A percentile compares a stretch with the other conserved stretches of the same genome.
Evolutionary conservation across 2,329 filamentous ascomycete genomes (phyloP).

Genomic region (Fusarium sp.): DNA sequence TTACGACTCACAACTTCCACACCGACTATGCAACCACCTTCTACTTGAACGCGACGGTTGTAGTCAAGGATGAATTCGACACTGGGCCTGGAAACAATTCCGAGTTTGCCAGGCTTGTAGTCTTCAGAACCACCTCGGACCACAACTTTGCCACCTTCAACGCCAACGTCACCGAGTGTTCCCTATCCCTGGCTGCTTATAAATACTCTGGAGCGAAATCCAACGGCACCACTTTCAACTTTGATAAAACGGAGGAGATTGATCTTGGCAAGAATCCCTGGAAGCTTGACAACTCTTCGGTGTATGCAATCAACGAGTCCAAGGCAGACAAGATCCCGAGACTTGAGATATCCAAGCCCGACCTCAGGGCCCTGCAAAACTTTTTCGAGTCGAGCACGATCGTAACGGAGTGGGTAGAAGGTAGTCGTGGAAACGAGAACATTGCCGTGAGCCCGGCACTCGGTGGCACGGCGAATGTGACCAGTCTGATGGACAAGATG

Average conservation of each 20-base stretch:
- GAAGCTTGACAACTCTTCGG: background rate
- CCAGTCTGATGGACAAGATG: conserved; percentile 11
- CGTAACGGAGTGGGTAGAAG: conserved; percentile 12
- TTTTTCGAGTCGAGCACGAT: conserved; percentile 16
- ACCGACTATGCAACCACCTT: conserved; percentile 14
- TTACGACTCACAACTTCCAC: background rate
- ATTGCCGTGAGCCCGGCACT: conserved; percentile 18
- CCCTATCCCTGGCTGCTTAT: conserved; percentile 9
- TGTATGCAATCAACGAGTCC: background rate
- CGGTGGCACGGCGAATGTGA: conserved; percentile 13
- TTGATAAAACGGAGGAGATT: background rate
- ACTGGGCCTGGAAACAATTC: background rate
- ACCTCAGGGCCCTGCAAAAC: conserved; percentile 7
- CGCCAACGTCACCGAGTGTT: conserved; percentile 23
- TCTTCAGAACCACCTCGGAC: conserved; percentile 17
- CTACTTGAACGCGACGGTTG: background rate
- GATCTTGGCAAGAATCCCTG: background rate
- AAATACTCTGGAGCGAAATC: conserved; percentile 2
- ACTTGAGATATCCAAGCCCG: background rate
- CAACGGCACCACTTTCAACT: conserved; percentile 19
- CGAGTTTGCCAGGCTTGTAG: conserved; percentile 1
- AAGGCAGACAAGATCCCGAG: background rate
- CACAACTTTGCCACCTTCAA: conserved; percentile 4
- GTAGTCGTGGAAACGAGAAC: conserved; percentile 13
- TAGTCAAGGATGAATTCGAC: background rate